Conservation (phyloP, 164 flowering plant genomes). For the Echeveria elegans region DNA sequence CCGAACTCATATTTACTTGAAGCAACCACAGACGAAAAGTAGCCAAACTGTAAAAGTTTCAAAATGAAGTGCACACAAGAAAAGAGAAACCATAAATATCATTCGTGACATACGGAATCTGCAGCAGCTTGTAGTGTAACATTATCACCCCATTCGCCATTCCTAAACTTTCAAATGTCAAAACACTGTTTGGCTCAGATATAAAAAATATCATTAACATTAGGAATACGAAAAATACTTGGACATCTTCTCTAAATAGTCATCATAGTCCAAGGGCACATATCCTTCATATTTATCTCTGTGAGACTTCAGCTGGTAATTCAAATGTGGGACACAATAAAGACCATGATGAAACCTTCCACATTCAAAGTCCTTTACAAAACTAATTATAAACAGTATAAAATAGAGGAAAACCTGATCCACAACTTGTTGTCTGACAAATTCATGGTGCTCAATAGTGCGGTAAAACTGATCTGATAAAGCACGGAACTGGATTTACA, state of each 20-base stretch:
- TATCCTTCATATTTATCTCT: conserved; percentile 55
- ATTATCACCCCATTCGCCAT: conserved; percentile 59
- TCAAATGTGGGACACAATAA: not conserved
- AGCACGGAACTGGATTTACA: conserved; percentile 53
- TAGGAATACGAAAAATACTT: conserved; percentile 18
- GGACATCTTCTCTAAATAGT: conserved; percentile 51
- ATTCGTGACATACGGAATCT: conserved; percentile 24
- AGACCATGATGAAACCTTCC: too few species aligned
- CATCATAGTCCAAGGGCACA: conserved; percentile 60
- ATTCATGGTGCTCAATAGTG: conserved; percentile 48
- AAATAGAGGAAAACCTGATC: conserved; percentile 34
- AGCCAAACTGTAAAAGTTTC: not conserved
- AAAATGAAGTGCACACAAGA: not conserved
- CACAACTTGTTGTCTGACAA: conserved; percentile 44
- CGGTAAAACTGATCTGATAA: conserved; percentile 55
- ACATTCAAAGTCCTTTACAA: not conserved
- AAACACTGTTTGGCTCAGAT: not conserved
- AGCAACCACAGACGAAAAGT: not conserved
- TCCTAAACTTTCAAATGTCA: conserved; percentile 19
- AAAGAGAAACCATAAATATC: not conserved
- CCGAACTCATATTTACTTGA: not conserved
- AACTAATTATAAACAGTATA: not conserved
- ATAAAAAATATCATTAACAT: not conserved
- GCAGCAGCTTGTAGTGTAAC: conserved; percentile 54
- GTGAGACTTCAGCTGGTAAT: conserved; percentile 39